Evolutionary conservation across 164 flowering plant species (phyloP), one percentile per base, ranked within the genome.

Genomic region (Stephania japonica): DNA sequence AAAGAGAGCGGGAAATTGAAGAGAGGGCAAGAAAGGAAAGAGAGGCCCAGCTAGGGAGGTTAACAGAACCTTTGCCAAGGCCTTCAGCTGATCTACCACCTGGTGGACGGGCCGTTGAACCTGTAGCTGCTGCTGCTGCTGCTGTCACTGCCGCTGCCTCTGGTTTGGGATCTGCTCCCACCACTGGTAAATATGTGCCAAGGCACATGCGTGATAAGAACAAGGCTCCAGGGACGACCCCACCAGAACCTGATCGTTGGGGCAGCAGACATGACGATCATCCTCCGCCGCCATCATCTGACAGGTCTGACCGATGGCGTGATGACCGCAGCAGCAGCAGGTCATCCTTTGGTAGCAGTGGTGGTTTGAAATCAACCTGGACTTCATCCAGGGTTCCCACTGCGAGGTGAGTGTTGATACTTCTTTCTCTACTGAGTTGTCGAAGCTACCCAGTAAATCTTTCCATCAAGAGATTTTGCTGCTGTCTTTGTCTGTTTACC

Each of bases 1-100:
- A 87, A 59, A 83, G 94, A 62, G 97, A 90, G 78, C 61, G 76
- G 74, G 98, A 94, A 75, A 42, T 84, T 21, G 97, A 94, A 69
- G 97, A 92, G 72, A 92, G 85, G 53, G 91, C 83, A 42, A 85
- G 84, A 78, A 70, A 73, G 75, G 77, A 86, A 76, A 86, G 75
- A 72, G 93, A 89, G 71, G 80, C 85, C 59, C 74, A 83, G 2
- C 68, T 89, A 56, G 86, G 87, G 14, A 86, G 81, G 65, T 18
- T 85, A 9, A 5, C 75, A 12, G 91, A 85, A 11, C 73, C 68
- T 21, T 77, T 80, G 3, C 7, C 85, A 6, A 76, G 72, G 65
- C 73, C 83, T 47, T 27, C 84, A 53, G 42, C 73, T 69, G 88
- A 82, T 26, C 70, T 73, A 53, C 75, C 83, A 68, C 38, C 73